Evolutionary conservation across 83 land plant genomes (phyloP).

Genomic region (Thuja plicata): DNA sequence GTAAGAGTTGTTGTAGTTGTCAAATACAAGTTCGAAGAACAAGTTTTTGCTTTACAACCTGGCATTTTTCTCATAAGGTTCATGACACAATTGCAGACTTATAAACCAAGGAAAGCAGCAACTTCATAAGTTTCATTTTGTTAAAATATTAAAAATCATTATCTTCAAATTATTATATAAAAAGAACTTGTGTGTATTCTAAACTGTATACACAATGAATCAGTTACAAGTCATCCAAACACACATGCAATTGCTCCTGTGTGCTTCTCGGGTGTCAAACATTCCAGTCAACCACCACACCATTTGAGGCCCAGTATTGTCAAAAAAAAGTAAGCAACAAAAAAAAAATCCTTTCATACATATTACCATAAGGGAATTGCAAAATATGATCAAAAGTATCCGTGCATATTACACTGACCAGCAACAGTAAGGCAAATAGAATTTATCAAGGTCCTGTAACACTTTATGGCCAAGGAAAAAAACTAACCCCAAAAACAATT

Average conservation of each 20-base stretch:
- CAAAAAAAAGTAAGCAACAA: neutral
- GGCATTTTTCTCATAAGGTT: neutral
- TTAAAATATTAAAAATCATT: neutral
- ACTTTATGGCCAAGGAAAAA: neutral
- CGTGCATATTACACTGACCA: neutral
- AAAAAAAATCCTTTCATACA: neutral
- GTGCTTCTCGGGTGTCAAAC: neutral
- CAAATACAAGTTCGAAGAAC: neutral
- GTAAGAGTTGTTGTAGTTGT: neutral
- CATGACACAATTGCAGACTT: neutral
- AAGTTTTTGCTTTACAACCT: neutral
- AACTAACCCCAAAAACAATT: conserved; percentile 66
- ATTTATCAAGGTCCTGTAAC: neutral
- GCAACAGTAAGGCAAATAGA: neutral
- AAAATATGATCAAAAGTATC: neutral
- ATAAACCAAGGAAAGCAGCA: neutral
- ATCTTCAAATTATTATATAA: neutral
- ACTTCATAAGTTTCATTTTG: neutral
- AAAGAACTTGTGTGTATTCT: neutral
- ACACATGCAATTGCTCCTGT: neutral
- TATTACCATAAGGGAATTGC: neutral
- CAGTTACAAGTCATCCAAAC: neutral
- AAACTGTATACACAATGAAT: neutral
- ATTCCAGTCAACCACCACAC: neutral
- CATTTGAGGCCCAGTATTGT: neutral